A percentile compares a stretch with the other conserved stretches of the same genome.
These are phyloP conservation scores for Vanrija pseudolonga DNA, from an alignment of 1,284 basidiomycete species.

Conservation along the genomic window DNA sequence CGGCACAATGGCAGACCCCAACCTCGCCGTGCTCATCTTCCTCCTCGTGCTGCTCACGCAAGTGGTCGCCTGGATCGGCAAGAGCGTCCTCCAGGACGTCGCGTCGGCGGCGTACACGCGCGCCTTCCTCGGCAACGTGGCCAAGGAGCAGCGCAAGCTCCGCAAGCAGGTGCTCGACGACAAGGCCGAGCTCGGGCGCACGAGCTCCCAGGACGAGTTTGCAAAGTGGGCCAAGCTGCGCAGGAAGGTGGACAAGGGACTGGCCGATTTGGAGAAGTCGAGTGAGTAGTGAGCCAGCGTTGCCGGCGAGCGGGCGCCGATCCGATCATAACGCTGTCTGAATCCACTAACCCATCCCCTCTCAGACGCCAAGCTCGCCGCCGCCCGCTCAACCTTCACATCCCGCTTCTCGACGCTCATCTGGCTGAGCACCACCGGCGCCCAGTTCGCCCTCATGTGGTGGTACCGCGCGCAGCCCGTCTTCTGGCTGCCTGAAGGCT, in stretches of 20 bases:
- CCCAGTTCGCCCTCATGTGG: constrained; percentile 78
- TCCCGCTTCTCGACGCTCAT: constrained; percentile 68
- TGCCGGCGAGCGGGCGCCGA: background rate
- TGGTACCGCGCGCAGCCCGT: constrained; percentile 84
- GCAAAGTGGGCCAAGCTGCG: constrained; percentile 96
- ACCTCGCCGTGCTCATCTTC: constrained; percentile 74
- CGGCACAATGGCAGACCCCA: constrained; percentile 25
- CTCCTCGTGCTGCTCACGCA: constrained; percentile 73
- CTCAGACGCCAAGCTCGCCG: constrained; percentile 65
- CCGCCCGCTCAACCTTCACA: constrained; percentile 65
- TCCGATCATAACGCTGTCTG: background rate
- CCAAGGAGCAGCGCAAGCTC: constrained; percentile 61
- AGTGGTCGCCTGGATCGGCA: constrained; percentile 79
- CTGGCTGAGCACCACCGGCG: constrained; percentile 78
- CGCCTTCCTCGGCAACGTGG: constrained; percentile 59
- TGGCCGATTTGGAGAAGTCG: constrained; percentile 88
- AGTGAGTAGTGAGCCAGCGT: constrained; percentile 62
- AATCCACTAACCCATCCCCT: background rate
- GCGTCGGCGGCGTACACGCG: constrained; percentile 67
- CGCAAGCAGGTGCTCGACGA: constrained; percentile 71
- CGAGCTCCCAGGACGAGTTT: constrained; percentile 95
- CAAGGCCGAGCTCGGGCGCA: constrained; percentile 81
- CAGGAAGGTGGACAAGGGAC: constrained; percentile 83
- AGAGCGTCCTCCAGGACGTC: constrained; percentile 70
- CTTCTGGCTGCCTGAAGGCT: constrained; percentile 81